phyloP scores from a whole-genome alignment of 306 rosid genomes.

The Acacia melanoxylon region DNA sequence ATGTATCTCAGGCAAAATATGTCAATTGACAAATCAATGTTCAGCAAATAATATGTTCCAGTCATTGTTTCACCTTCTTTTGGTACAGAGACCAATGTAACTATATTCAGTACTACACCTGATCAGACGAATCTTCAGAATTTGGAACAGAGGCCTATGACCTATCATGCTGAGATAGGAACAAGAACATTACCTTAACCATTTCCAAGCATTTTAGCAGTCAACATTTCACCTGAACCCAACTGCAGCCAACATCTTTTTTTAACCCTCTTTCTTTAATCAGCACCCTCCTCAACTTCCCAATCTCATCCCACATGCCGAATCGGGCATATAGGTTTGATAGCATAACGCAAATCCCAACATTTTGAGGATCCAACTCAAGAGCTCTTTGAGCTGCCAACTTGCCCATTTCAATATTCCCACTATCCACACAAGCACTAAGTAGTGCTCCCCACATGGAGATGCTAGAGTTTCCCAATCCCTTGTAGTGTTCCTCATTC shows the following conservation, averaged over 20 bases:
- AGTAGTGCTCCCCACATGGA: constrained; percentile 80
- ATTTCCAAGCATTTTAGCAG: constrained; percentile 30
- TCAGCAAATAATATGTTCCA: neutral
- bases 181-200: constrained; percentile 12
- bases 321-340: constrained; percentile 67
- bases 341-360: constrained; percentile 56
- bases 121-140: neutral
- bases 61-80: neutral
- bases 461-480: constrained; percentile 37
- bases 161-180: neutral
- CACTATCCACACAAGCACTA: constrained; percentile 62
- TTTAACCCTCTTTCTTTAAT: constrained; percentile 54
- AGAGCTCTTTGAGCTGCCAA: constrained; percentile 69
- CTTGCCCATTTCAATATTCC: constrained; percentile 63
- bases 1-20: neutral
- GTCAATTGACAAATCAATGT: constrained; percentile 12
- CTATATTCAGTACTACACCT: neutral
- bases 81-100: neutral
- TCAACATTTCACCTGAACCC: constrained; percentile 59
- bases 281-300: constrained; percentile 55
- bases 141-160: neutral
- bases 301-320: constrained; percentile 81
- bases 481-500: constrained; percentile 37
- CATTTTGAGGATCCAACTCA: constrained; percentile 63
- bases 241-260: constrained; percentile 70